phyloP scores from a whole-genome alignment of 1,284 basidiomycete species.

The Blastosporella zonata region DNA sequence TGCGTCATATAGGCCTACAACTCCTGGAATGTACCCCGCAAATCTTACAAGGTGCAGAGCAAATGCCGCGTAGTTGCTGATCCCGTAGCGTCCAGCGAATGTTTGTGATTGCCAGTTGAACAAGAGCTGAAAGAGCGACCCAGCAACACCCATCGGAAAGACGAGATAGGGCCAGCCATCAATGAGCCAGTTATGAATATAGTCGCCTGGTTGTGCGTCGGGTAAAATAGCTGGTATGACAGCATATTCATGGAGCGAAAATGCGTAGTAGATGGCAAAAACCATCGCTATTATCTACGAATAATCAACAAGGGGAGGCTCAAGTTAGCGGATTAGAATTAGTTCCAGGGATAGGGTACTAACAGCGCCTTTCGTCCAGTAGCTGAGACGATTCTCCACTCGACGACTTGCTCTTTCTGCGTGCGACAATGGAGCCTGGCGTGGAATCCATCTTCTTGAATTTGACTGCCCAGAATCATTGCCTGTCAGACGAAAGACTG shows the following conservation, averaged over 20 bases:
- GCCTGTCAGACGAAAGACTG: constrained; percentile 18
- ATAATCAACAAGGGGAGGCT: no score
- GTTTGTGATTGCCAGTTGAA: constrained; percentile 25
- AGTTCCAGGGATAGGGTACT: not conserved
- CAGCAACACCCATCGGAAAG: constrained; percentile 21
- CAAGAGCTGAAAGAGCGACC: constrained; percentile 25
- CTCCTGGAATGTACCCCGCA: constrained; percentile 16
- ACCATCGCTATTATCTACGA: constrained; percentile 18
- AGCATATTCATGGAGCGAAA: constrained; percentile 15
- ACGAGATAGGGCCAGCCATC: constrained; percentile 10
- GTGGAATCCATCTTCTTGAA: constrained; percentile 21
- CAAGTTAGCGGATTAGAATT: not conserved
- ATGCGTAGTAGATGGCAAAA: constrained; percentile 15
- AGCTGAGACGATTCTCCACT: constrained; percentile 20
- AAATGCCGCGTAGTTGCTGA: constrained; percentile 14
- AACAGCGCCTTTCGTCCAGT: constrained; percentile 13
- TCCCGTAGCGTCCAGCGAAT: constrained; percentile 29
- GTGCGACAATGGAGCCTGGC: constrained; percentile 20
- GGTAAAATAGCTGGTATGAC: constrained; percentile 17
- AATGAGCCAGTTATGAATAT: constrained; percentile 1
- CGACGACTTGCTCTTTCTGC: constrained; percentile 25
- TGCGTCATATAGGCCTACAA: constrained; percentile 21
- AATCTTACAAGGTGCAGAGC: not conserved
- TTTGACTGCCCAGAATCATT: constrained; percentile 10
- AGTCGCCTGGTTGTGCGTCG: constrained; percentile 10